These are phyloP conservation scores for Tulasnella sp. DNA, from an alignment of 768 basidiomycete species.

Conservation along the genomic window DNA sequence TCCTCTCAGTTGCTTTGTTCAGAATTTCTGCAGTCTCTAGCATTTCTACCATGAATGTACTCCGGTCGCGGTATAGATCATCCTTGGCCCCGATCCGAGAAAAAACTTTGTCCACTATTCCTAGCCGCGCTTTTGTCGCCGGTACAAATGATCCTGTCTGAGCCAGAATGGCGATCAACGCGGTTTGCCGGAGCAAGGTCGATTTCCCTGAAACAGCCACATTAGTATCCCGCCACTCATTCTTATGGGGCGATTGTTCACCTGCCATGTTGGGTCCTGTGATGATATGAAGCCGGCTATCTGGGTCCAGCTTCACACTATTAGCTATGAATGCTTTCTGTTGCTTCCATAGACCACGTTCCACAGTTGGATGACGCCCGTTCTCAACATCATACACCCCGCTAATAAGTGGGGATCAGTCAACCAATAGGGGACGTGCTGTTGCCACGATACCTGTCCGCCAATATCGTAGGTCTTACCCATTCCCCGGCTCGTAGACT, in stretches of 20 bases:
- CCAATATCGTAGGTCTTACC: constrained; percentile 57
- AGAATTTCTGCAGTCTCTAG: constrained; percentile 88
- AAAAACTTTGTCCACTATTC: constrained; percentile 83
- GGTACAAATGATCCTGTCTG: constrained; percentile 93
- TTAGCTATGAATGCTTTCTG: constrained; percentile 80
- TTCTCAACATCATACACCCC: constrained; percentile 53
- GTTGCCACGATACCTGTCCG: too few relatives aligned
- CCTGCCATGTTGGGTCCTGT: constrained; percentile 96
- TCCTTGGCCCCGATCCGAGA: constrained; percentile 93
- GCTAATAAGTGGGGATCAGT: constrained; percentile 25
- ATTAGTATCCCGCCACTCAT: background rate
- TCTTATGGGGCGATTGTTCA: background rate
- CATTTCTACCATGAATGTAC: constrained; percentile 99
- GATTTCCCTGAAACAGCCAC: constrained; percentile 47
- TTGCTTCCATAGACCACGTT: constrained; percentile 62
- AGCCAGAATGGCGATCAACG: constrained; percentile 78
- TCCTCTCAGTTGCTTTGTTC: constrained; percentile 63
- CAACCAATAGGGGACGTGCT: background rate
- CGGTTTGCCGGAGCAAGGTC: constrained; percentile 81
- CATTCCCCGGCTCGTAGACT: constrained; percentile 66
- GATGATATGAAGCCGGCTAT: constrained; percentile 62
- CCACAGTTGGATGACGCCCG: constrained; percentile 89
- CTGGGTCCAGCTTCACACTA: constrained; percentile 47
- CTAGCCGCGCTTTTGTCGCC: constrained; percentile 64
- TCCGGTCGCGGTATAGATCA: constrained; percentile 83